Evolutionary conservation across 306 rosid species (phyloP).

Genomic region (Pachyrhizus erosus): DNA sequence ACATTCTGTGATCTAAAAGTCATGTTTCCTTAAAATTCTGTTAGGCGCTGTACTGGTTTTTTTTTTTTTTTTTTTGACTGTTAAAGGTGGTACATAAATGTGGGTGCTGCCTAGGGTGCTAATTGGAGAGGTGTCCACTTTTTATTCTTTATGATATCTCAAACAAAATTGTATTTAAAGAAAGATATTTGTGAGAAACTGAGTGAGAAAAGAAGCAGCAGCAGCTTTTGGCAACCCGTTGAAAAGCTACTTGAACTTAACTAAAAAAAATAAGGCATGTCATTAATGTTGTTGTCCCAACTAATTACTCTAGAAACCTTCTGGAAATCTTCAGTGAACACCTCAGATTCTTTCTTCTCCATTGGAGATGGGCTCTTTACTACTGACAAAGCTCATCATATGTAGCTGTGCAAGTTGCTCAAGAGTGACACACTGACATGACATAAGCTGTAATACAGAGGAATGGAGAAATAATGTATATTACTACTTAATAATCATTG

Average conservation of each 20-base stretch:
- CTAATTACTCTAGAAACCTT: not conserved
- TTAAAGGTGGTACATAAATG: not conserved
- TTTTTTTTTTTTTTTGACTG: not conserved
- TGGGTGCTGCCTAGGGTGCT: too few relatives aligned
- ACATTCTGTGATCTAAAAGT: not conserved
- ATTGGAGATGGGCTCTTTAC: not conserved
- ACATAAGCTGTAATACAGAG: not conserved
- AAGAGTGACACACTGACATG: not conserved
- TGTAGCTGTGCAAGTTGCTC: not conserved
- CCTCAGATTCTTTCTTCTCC: not conserved
- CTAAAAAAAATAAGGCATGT: too few relatives aligned
- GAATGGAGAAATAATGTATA: not conserved
- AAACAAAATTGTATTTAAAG: too few relatives aligned
- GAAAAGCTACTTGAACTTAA: too few relatives aligned
- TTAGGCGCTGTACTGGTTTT: not conserved
- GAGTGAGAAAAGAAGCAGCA: too few relatives aligned
- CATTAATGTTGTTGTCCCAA: not conserved
- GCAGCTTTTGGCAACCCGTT: too few relatives aligned
- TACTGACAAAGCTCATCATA: not conserved
- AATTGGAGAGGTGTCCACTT: too few relatives aligned
- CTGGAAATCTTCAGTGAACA: not conserved
- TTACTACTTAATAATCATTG: not conserved
- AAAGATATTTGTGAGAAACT: too few relatives aligned
- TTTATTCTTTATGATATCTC: too few relatives aligned
- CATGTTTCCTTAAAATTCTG: not conserved